Conservation (phyloP, 768 basidiomycete species). For the Trametes punicea region DNA sequence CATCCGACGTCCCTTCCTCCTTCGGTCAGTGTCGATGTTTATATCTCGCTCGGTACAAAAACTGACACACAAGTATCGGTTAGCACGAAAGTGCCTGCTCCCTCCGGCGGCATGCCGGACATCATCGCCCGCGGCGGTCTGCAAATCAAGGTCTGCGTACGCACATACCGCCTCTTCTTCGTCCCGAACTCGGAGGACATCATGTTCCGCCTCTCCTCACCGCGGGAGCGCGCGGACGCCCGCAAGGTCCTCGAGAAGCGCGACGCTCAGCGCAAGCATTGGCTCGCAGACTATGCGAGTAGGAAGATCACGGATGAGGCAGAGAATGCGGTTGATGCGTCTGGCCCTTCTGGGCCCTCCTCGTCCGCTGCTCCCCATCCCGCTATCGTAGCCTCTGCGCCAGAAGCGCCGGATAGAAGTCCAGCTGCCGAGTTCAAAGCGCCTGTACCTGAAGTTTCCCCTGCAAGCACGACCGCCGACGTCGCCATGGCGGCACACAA, state of each 20-base stretch:
- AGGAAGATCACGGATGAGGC: conserved; percentile 4
- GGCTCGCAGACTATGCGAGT: conserved; percentile 27
- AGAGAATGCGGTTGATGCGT: background rate
- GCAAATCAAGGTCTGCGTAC: conserved; percentile 82
- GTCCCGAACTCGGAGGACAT: conserved; percentile 67
- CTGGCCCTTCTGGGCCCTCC: background rate
- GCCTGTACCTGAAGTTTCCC: background rate
- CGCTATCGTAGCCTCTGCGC: background rate
- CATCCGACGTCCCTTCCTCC: conserved; percentile 60
- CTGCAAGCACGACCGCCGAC: background rate
- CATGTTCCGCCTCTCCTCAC: conserved; percentile 45
- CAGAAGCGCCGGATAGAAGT: background rate
- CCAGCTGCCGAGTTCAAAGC: background rate
- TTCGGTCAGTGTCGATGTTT: conserved; percentile 43
- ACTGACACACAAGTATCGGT: background rate
- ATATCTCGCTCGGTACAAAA: conserved; percentile 32
- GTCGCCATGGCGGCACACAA: background rate
- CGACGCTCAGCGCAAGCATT: conserved; percentile 20
- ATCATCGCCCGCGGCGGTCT: conserved; percentile 47
- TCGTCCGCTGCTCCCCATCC: background rate
- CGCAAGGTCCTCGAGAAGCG: conserved; percentile 13
- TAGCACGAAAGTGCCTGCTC: conserved; percentile 39
- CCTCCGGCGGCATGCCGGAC: conserved; percentile 11
- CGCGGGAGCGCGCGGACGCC: conserved; percentile 38
- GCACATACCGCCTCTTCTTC: conserved; percentile 80